These are phyloP conservation scores for Neonectria coccinea DNA, from an alignment of 2,329 filamentous ascomycete genomes.

Conservation along the genomic window DNA sequence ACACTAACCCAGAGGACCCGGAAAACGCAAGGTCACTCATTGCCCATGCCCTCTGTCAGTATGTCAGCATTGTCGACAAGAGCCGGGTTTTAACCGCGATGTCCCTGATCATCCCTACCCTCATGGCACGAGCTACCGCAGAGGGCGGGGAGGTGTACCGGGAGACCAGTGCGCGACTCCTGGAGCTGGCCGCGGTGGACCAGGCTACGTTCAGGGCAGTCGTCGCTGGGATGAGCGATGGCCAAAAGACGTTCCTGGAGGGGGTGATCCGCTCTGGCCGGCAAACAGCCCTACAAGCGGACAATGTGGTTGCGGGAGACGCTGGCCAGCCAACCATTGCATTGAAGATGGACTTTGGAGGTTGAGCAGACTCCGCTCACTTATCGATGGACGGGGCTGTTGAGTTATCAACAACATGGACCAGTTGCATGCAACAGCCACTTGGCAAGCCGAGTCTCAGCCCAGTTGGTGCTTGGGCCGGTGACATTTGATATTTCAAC, in stretches of 20 bases:
- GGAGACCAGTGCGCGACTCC: constrained; percentile 80
- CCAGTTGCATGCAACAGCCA: constrained; percentile 22
- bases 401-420: constrained; percentile 13
- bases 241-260: constrained; percentile 83
- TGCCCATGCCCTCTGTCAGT: constrained; percentile 80
- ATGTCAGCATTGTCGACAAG: constrained; percentile 64
- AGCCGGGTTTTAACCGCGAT: constrained; percentile 70
- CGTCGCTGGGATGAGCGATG: constrained; percentile 76
- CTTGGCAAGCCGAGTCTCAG: constrained; percentile 23
- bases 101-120: constrained; percentile 79
- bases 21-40: constrained; percentile 79
- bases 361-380: constrained; percentile 42
- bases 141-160: constrained; percentile 71
- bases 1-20: constrained; percentile 79
- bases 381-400: constrained; percentile 3
- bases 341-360: constrained; percentile 91
- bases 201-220: constrained; percentile 79
- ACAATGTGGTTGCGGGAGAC: constrained; percentile 55
- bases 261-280: constrained; percentile 78
- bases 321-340: constrained; percentile 83
- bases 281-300: constrained; percentile 55
- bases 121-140: constrained; percentile 77
- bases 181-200: constrained; percentile 84
- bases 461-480: neutral
- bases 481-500: constrained; percentile 4